Evolutionary conservation across 805 yeast species (phyloP), one percentile per base, ranked within the genome.

Genomic region (Starmerella sp.): DNA sequence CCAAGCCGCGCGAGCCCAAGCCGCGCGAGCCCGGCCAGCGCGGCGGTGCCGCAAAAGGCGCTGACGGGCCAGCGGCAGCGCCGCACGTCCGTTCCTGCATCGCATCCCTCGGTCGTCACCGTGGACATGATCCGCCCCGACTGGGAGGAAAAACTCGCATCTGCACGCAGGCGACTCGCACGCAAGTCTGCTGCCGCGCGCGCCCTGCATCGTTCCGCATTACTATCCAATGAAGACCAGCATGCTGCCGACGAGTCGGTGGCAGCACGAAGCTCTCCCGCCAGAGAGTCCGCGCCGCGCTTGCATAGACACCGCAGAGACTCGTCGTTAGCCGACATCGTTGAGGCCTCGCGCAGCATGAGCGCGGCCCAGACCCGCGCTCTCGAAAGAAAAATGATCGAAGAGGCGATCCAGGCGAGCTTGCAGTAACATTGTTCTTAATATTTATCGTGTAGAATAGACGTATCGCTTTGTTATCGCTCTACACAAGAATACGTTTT

Each of bases 101-200:
- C 77, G 52, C 81, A 86, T 31, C 80, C 83, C 5, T 77, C 77
- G 11, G 95, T 86, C 5, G 76, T 89, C 30, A 82, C 91, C 0
- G 80, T 88, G 9, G 98, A 91, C 69, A 71, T 69, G 59, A 86
- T 91, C 43, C 76, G 97, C 51, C 97, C 98, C 0, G 96, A 87
- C 65, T 91, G 98, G 98, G 89, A 86, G 63, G 70, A 75, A 17
- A 84, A 81, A 59, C 75, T 91, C 48, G 73, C 76, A 8, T 75
- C 79, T 51, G 95, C 96, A 5, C 77, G 90, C 51, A 77, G 82
- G 56, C 82, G 82, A 60, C 71, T 88, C 37, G 96, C 95, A 0
- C 77, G 95, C 55, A 77, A 88, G 63, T 83, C 96, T 0, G 97
- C 97, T 0, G 87, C 95, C 13, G 97, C 97, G 0, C 86, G 87